These are phyloP conservation scores for Alternaria ethzedia DNA, from an alignment of 2,329 filamentous ascomycete genomes.

Conservation along the genomic window DNA sequence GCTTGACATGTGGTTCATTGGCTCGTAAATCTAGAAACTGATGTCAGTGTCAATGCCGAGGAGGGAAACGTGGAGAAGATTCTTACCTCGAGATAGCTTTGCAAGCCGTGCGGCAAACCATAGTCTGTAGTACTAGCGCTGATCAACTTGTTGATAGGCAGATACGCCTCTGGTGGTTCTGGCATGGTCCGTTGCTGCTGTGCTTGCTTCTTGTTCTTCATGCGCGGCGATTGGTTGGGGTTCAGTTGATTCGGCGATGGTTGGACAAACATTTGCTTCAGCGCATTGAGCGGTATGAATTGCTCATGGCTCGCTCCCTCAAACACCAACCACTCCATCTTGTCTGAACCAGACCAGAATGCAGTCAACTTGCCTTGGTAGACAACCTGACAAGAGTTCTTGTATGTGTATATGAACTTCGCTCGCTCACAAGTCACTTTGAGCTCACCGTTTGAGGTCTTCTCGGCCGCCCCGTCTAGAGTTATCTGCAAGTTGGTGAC, in stretches of 20 bases:
- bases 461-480: constrained; percentile 71
- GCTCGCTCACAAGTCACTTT: constrained; percentile 78
- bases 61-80: constrained; percentile 1
- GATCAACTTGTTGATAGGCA: constrained; percentile 55
- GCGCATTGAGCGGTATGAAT: constrained; percentile 73
- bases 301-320: constrained; percentile 78
- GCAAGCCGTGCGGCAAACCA: constrained; percentile 63
- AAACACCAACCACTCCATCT: constrained; percentile 86
- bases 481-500: constrained; percentile 86
- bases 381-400: constrained; percentile 80
- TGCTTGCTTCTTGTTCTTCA: constrained; percentile 60
- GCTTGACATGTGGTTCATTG: constrained; percentile 68
- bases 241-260: constrained; percentile 56
- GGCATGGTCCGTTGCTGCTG: constrained; percentile 29
- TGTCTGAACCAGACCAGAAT: constrained; percentile 77
- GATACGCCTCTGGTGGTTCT: constrained; percentile 46
- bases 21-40: constrained; percentile 64
- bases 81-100: constrained; percentile 68
- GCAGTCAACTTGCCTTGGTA: constrained; percentile 78
- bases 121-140: constrained; percentile 56
- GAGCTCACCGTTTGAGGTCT: constrained; percentile 66
- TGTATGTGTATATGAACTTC: constrained; percentile 88
- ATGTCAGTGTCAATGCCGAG: constrained; percentile 30
- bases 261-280: constrained; percentile 55
- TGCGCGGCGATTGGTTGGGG: constrained; percentile 62